Evolutionary conservation across 352 stramenopile species (phyloP).

Genomic region (Phytophthora tubulina): DNA sequence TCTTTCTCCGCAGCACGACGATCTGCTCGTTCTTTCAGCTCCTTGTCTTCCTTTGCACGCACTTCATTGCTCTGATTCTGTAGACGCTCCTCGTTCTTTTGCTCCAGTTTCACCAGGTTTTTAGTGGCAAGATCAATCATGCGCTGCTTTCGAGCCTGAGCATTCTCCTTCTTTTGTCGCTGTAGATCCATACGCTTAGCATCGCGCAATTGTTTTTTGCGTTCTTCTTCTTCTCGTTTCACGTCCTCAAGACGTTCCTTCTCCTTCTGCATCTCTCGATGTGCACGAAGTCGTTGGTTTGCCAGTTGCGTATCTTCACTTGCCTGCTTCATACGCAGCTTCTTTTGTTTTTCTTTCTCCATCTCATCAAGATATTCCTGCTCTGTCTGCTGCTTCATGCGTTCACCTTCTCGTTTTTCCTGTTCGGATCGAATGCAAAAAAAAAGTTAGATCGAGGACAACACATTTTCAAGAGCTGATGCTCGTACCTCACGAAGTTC

Average conservation of each 20-base stretch:
- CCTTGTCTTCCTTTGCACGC: constrained; percentile 73
- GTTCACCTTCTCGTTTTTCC: constrained; percentile 79
- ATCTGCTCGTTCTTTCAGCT: constrained; percentile 64
- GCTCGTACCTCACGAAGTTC: constrained; percentile 64
- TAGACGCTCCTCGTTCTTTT: constrained; percentile 67
- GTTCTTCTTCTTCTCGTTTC: constrained; percentile 76
- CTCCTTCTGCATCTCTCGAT: constrained; percentile 65
- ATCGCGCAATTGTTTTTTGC: constrained; percentile 75
- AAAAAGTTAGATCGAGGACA: constrained; percentile 1
- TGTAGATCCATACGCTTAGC: constrained; percentile 72
- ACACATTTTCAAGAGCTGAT: neutral
- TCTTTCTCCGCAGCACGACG: constrained; percentile 73
- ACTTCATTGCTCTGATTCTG: constrained; percentile 79
- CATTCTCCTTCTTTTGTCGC: constrained; percentile 62
- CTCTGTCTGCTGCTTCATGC: constrained; percentile 69
- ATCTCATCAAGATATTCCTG: constrained; percentile 65
- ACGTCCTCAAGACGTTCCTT: constrained; percentile 70
- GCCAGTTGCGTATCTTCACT: constrained; percentile 72
- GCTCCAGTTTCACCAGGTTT: constrained; percentile 76
- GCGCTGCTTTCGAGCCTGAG: constrained; percentile 75
- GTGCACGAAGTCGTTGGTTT: constrained; percentile 70
- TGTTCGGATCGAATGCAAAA: constrained; percentile 17
- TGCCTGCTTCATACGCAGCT: constrained; percentile 57
- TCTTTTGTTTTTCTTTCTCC: constrained; percentile 56
- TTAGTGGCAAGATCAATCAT: constrained; percentile 88